phyloP scores from a whole-genome alignment of 805 yeast species.

The Monosporozyma unispora region DNA sequence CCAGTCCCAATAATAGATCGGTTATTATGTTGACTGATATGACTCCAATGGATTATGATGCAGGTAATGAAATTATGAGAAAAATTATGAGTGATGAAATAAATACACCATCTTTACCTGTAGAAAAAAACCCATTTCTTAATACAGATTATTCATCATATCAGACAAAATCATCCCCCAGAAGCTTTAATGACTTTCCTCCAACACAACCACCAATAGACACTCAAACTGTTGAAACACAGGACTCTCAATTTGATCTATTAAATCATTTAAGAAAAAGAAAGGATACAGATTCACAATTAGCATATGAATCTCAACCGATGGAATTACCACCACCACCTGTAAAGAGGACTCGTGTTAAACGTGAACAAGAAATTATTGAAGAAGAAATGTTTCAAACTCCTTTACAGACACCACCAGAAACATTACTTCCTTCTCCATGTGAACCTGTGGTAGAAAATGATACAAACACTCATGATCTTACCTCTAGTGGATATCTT shows the following conservation, averaged over 20 bases:
- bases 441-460: too few species aligned
- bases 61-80: not conserved
- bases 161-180: too few species aligned
- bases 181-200: too few species aligned
- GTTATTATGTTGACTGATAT: not conserved
- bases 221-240: not conserved
- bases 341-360: not conserved
- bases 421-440: too few species aligned
- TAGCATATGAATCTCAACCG: not conserved
- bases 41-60: not conserved
- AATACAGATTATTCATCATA: too few species aligned
- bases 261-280: too few species aligned
- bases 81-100: not conserved
- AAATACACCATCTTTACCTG: too few species aligned
- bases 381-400: not conserved
- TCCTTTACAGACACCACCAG: too few species aligned
- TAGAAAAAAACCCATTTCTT: too few species aligned
- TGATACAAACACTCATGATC: too few species aligned
- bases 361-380: not conserved
- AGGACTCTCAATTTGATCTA: not conserved
- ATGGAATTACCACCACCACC: not conserved
- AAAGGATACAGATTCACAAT: not conserved
- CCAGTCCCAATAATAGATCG: not conserved
- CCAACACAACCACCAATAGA: not conserved
- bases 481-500: not conserved